Evolutionary conservation across 176 grass and related monocot genomes (phyloP), one percentile per base, ranked within the genome.

Genomic region (Juncus inflexus): DNA sequence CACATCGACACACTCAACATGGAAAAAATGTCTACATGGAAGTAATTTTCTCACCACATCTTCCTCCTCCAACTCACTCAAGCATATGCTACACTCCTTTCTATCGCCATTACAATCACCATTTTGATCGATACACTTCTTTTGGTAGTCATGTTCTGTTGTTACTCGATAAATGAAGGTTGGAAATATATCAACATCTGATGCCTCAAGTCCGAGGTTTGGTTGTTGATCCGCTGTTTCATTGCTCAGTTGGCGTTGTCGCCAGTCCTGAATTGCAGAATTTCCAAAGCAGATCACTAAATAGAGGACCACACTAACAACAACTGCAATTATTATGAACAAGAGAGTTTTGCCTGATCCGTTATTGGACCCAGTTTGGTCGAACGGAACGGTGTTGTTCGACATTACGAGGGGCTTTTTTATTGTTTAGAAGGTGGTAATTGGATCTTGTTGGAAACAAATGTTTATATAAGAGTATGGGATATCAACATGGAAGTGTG

Each of bases 121-220:
- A 4, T 64, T 14, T 42, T 12, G 5, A 15, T 64, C 43, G 43
- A 47, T 47, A 47, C 9, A 6, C 7, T 55, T 43, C 1, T 40
- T 11, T 3, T 37, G 55, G 6, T 51, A 9, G 35, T 42, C 56
- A 14, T 70, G 50, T 12, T 37, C 16, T 13, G 35, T 62, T 12
- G 35, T 15, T 13, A 50, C 37, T 14, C 12, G 8, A 41, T 56
- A 78, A 50, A 61, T 41, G 14, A 71, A 78, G 42, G 66, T 63
- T 6, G 58, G 76, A 4, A 78, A 50, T 28, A 57, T 56, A 38
- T 50, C 66, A 11, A 78, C 15, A 35, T 58, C 66, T 36, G 55
- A 62, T 37, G 65, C n/a, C 2, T 37, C 19, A 16, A 78, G 58
- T 9, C 66, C 65, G 5, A 50, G 4, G 2, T 38, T 15, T 3